These are phyloP conservation scores for Candida sanyaensis DNA, from an alignment of 1,139 yeast species.

Conservation along the genomic window DNA sequence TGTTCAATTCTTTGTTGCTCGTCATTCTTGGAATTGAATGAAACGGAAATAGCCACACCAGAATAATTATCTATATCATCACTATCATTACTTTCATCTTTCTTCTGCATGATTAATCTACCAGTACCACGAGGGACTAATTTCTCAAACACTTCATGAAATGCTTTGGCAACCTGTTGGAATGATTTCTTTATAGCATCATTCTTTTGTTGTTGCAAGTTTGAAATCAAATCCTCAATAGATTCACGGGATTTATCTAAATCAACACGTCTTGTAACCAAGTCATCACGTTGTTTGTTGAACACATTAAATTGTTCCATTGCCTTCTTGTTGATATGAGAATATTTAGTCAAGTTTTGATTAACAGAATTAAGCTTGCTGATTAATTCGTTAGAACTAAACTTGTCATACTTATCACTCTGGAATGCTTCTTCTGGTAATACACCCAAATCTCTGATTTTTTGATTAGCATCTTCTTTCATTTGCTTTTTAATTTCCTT, in stretches of 20 bases:
- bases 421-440: slow-evolving; percentile 83
- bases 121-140: slow-evolving; percentile 88
- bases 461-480: slow-evolving; percentile 71
- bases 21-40: slow-evolving; percentile 83
- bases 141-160: slow-evolving; percentile 71
- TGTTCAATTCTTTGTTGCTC: slow-evolving; percentile 91
- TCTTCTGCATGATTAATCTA: slow-evolving; percentile 63
- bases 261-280: slow-evolving; percentile 66
- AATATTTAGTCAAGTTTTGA: slow-evolving; percentile 59
- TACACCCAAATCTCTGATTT: slow-evolving; percentile 81
- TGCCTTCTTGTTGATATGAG: slow-evolving; percentile 88
- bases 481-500: slow-evolving; percentile 62
- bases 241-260: slow-evolving; percentile 70
- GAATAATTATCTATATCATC: slow-evolving; percentile 58
- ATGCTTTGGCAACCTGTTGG: slow-evolving; percentile 71
- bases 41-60: slow-evolving; percentile 87
- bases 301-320: slow-evolving; percentile 80
- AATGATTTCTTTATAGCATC: slow-evolving; percentile 82
- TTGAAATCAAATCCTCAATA: slow-evolving; percentile 71
- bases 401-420: slow-evolving; percentile 38
- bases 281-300: slow-evolving; percentile 69
- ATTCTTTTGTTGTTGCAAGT: slow-evolving; percentile 75
- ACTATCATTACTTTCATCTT: slow-evolving; percentile 22
- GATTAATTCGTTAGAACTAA: slow-evolving; percentile 56
- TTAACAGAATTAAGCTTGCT: slow-evolving; percentile 57